phyloP scores from a whole-genome alignment of 2,329 filamentous ascomycete genomes.

The Talaromyces sp. region DNA sequence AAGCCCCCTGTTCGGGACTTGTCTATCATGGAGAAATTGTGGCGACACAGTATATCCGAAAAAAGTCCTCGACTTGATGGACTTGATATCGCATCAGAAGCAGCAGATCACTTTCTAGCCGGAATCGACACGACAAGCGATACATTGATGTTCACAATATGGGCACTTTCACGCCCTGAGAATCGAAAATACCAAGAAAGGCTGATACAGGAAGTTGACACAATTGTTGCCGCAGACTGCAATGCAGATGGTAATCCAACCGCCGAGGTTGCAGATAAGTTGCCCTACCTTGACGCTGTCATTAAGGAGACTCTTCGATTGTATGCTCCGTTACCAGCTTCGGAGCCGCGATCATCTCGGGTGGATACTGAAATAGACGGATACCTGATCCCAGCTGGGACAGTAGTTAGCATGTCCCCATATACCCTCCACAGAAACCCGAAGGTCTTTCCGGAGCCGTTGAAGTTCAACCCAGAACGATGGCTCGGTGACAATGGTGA shows the following conservation, averaged over 20 bases:
- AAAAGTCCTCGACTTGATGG: slow-evolving; percentile 32
- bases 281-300: slow-evolving; percentile 47
- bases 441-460: slow-evolving; percentile 28
- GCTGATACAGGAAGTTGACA: slow-evolving; percentile 43
- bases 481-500: slow-evolving; percentile 26
- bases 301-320: slow-evolving; percentile 52
- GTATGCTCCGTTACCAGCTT: slow-evolving; percentile 49
- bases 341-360: slow-evolving; percentile 43
- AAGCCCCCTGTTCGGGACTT: slow-evolving; percentile 14
- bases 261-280: slow-evolving; percentile 36
- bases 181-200: slow-evolving; percentile 44
- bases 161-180: slow-evolving; percentile 47
- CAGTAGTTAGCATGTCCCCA: slow-evolving; percentile 32
- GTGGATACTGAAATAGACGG: slow-evolving; percentile 34
- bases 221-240: slow-evolving; percentile 24
- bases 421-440: slow-evolving; percentile 35
- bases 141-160: slow-evolving; percentile 51
- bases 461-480: slow-evolving; percentile 32
- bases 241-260: slow-evolving; percentile 32
- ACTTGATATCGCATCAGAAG: slow-evolving; percentile 52
- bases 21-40: slow-evolving; percentile 40
- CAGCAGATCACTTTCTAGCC: slow-evolving; percentile 52
- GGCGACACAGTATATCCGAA: slow-evolving; percentile 30
- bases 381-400: slow-evolving; percentile 31
- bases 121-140: slow-evolving; percentile 55